Base-by-base conservation (phyloP, 2,329 filamentous ascomycete genomes). In the Clonostachys solani region DNA sequence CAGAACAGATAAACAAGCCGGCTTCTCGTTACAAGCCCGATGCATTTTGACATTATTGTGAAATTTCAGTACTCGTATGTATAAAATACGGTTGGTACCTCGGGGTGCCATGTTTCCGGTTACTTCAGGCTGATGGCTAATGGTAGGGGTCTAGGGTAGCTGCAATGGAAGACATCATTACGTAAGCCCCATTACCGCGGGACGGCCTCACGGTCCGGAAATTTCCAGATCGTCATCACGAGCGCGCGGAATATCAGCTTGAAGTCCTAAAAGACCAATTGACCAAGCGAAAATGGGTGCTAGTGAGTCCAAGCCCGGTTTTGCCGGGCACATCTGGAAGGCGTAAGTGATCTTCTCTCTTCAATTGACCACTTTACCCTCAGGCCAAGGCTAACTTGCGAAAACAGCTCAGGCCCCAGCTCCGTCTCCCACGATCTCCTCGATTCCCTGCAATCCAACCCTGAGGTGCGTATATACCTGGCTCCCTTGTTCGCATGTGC, bases 361-460 rank as follows among this genome's bases (percentile, higher is more conserved):
- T 15, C 36, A n/a, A 38, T 38, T 38, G 36, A 38, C 36, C 12
- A n/a, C 36, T 8, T 8, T 12, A n/a, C 12, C 36, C 36, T 4
- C 18, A 23, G 23, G n/a, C 36, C 17, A 42, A 33, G 45, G 48
- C 47, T 53, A 46, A 52, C 45, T 44, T 49, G 52, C 19, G 41
- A 49, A 60, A 58, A 60, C 59, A 72, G 61, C 57, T 63, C 62
- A 56, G 69, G 72, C 43, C 73, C 77, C 34, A 69, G 74, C 54
- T 73, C 75, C 57, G 66, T 95, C 67, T 95, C 91, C 55, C 84
- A 89, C 62, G 84, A 88, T 62, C 77, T 96, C 60, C 78, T 95
- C 60, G 85, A 95, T 60, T 83, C 85, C 51, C 77, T 97, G 51
- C 89, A 96, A 67, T 81, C 83, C 52, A 95, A 83, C 73, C 80